A percentile compares a stretch with the other conserved stretches of the same genome.
phyloP scores from a whole-genome alignment of 2,329 filamentous ascomycete species.

The Pseudomassariella vexata region DNA sequence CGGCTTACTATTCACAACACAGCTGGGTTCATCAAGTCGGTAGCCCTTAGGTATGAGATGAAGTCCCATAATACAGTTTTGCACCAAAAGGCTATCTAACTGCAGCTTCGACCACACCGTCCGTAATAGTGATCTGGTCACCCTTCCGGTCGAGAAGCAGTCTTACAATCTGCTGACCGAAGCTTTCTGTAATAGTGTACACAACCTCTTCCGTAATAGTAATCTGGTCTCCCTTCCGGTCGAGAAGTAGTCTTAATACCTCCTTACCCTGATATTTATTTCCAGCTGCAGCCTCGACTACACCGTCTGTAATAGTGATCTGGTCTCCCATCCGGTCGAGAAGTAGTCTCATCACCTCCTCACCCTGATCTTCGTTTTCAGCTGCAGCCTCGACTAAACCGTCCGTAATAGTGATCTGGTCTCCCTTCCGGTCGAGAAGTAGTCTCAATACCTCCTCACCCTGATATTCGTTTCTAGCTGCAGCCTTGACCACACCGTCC shows the following conservation, averaged over 20 bases:
- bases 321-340: slow-evolving; percentile 3
- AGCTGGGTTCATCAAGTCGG: too few relatives aligned
- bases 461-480: not conserved
- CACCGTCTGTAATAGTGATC: not conserved
- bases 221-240: not conserved
- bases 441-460: not conserved
- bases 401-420: slow-evolving; percentile 1
- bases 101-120: not conserved
- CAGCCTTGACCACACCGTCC: not conserved
- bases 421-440: too few relatives aligned
- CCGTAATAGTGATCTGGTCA: not conserved
- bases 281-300: not conserved
- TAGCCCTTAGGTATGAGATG: too few relatives aligned
- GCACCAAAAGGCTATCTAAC: too few relatives aligned
- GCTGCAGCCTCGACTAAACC: not conserved
- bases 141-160: not conserved
- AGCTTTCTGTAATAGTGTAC: too few relatives aligned
- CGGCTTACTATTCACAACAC: too few relatives aligned
- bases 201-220: too few relatives aligned
- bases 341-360: slow-evolving; percentile 2
- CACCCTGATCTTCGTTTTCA: slow-evolving; percentile 1
- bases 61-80: too few relatives aligned
- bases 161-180: too few relatives aligned
- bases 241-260: not conserved
- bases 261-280: not conserved